Percentiles rank a stretch among this genome's conserved stretches.
These are phyloP conservation scores for Persicaria tinctoria DNA, from an alignment of 148 eudicot species.

Conservation along the genomic window DNA sequence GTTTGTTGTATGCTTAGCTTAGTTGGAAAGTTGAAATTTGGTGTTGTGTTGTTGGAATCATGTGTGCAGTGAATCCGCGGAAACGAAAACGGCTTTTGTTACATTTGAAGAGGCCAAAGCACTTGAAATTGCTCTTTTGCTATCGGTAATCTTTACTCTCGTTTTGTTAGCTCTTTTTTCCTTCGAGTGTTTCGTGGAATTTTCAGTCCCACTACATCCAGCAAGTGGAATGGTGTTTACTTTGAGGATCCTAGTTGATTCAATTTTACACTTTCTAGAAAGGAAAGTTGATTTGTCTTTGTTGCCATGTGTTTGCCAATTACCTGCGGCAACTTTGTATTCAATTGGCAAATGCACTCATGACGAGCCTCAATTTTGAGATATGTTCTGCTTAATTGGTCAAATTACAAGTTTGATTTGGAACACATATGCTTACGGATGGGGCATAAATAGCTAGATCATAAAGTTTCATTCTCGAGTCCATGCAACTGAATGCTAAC, in stretches of 20 bases:
- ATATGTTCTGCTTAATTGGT: background rate
- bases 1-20: background rate
- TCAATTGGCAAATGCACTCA: background rate
- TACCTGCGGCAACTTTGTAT: background rate
- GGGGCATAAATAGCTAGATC: too few species aligned
- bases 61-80: constrained; percentile 35
- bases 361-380: background rate
- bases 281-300: background rate
- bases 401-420: background rate
- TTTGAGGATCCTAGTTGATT: background rate
- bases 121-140: constrained; percentile 76
- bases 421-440: background rate
- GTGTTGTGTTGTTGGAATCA: constrained; percentile 7
- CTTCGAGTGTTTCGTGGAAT: background rate
- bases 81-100: constrained; percentile 62
- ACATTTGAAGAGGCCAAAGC: constrained; percentile 82
- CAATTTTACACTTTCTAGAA: background rate
- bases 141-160: constrained; percentile 47
- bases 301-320: background rate
- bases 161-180: background rate
- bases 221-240: background rate
- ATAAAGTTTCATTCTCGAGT: background rate
- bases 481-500: background rate
- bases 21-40: background rate
- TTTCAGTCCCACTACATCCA: background rate